Evolutionary conservation across 2,329 filamentous ascomycete species (phyloP).

Genomic region (Rugonectria rugulosa): DNA sequence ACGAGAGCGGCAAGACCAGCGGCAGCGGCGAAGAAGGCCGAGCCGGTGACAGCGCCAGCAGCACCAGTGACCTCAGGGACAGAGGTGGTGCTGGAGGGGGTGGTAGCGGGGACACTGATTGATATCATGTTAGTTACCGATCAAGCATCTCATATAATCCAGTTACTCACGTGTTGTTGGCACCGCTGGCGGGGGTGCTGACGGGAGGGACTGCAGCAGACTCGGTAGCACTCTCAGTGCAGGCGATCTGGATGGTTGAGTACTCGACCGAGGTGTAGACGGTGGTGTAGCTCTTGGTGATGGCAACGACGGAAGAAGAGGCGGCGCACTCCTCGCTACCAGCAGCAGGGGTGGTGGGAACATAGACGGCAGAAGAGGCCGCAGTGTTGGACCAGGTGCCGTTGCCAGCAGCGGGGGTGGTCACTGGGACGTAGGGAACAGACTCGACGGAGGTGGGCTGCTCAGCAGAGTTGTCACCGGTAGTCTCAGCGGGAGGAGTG

Average conservation of each 20-base stretch:
- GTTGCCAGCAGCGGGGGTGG: background rate
- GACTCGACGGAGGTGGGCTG: background rate
- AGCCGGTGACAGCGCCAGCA: slow-evolving; percentile 61
- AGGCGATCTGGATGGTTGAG: slow-evolving; percentile 46
- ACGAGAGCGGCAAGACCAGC: slow-evolving; percentile 62
- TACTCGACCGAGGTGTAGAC: slow-evolving; percentile 63
- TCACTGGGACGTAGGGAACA: background rate
- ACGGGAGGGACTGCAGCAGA: slow-evolving; percentile 40
- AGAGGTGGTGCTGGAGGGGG: slow-evolving; percentile 38
- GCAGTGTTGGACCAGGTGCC: background rate
- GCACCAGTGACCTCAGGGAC: slow-evolving; percentile 56
- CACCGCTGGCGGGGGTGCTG: slow-evolving; percentile 32
- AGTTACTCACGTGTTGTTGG: slow-evolving; percentile 44
- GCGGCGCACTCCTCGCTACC: slow-evolving; percentile 36
- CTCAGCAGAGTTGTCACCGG: slow-evolving; percentile 23
- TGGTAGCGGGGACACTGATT: slow-evolving; percentile 31
- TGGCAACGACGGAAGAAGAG: slow-evolving; percentile 54
- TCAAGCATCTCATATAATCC: slow-evolving; percentile 12
- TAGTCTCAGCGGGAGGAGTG: slow-evolving; percentile 11
- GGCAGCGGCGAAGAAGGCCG: slow-evolving; percentile 60
- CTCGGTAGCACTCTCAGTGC: slow-evolving; percentile 27
- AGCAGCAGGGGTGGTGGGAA: slow-evolving; percentile 26
- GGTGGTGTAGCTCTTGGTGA: slow-evolving; percentile 64
- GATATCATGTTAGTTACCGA: slow-evolving; percentile 17
- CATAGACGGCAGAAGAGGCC: background rate